Base-by-base conservation (phyloP, 768 basidiomycete species). In the Hygrophoropsis aurantiaca region DNA sequence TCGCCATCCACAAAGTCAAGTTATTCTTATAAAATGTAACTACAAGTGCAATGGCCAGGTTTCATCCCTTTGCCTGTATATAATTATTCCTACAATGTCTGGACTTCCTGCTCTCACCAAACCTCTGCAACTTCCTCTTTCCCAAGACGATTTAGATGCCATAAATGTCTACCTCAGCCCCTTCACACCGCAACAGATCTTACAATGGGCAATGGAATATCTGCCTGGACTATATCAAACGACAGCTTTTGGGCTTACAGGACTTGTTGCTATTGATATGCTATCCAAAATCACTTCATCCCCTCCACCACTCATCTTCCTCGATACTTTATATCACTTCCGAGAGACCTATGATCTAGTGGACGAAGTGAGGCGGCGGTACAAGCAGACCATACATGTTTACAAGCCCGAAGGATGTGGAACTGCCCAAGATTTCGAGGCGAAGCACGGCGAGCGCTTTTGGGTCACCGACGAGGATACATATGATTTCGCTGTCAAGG, bases 251-350 rank as follows among this genome's bases (percentile, higher is more conserved):
- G 97, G 97, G 6, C 77, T 97, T 49, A 97, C 94, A 0, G 95
- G 97, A 9, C 83, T 94, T 44, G 93, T 92, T 46, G 85, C 93
- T 16, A 84, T 90, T 51, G 93, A 97, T 65, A 97, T 99, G 91
- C 81, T 98, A 44, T 86, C 90, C 26, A 89, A 90, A 65, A 73
- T 94, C 52, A 84, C 85, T 2, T 50, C 71, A 21, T 61, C 69
- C 15, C 78, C 80, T 0, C 90, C 90, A 1, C 92, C 94, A 1
- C 78, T 97, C 16, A 93, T 98, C 71, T 98, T 99, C 72, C 70
- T 97, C 62, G 94, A 99, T 71, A 98, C 97, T 0, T 75, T 98
- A 11, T 93, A 97, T 63, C 97, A 98, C 71, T 99, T 99, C 69
- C 73, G 75, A 3, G 91, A 97, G 71, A 98, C 95, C 4, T 86